Conservation (phyloP, 176 grass and related monocot species). For the bread wheat (Triticum aestivum) region IWGSC_CS_RefSeq_v2.1 NC_057808.1:37700405-37700904, state of each 20-base stretch:
- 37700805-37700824: neutral
- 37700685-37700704: slow-evolving; percentile 6
- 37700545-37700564: neutral
- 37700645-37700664: neutral
- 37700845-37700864: neutral
- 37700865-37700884: neutral
- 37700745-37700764: slow-evolving; percentile 96
- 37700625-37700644: neutral
- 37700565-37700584: neutral
- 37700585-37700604: neutral
- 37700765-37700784: slow-evolving; percentile 97
- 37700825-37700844: neutral
- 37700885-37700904: slow-evolving; percentile 12
- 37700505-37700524: neutral
- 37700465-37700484: neutral
- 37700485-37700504: neutral
- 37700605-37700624: neutral
- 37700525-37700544: neutral
- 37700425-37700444: neutral
- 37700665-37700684: slow-evolving; percentile 1
- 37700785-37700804: slow-evolving; percentile 99
- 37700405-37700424: neutral
- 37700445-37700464: neutral
- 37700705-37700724: slow-evolving; percentile 73
- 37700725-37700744: slow-evolving; percentile 98